Percentiles rank a stretch among this genome's conserved stretches.
Conservation (phyloP, 345 rosid species). For the Gossypium herbaceum region DNA sequence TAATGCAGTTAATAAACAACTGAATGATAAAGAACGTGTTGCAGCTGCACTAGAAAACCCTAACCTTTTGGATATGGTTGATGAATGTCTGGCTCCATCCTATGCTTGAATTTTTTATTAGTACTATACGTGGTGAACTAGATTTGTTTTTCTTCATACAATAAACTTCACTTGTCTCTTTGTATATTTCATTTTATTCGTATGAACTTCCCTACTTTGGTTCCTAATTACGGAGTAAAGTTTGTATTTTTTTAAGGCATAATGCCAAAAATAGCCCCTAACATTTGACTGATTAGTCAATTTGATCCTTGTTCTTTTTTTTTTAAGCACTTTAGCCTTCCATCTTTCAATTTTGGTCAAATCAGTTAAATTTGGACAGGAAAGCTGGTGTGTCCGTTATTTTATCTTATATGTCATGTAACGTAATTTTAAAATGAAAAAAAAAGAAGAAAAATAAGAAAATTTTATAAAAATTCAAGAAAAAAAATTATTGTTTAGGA, state of each 20-base stretch:
- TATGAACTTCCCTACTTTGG: background rate
- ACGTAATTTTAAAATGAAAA: too few species aligned
- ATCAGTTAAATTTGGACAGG: too few species aligned
- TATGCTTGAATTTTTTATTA: slow-evolving; percentile 32
- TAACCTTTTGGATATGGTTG: slow-evolving; percentile 81
- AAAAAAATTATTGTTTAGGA: too few species aligned
- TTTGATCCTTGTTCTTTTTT: too few species aligned
- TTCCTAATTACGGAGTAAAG: background rate
- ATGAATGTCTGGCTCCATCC: slow-evolving; percentile 74
- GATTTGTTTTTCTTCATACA: background rate
- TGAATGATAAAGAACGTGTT: slow-evolving; percentile 89
- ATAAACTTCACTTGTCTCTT: background rate
- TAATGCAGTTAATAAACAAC: slow-evolving; percentile 82
- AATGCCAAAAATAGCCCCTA: too few species aligned
- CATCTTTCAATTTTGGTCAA: too few species aligned
- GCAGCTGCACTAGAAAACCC: slow-evolving; percentile 97
- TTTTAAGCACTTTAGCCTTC: too few species aligned
- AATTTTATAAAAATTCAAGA: too few species aligned
- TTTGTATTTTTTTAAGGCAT: background rate
- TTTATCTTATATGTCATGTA: too few species aligned
- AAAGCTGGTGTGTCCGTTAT: too few species aligned
- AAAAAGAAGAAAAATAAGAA: too few species aligned
- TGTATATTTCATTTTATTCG: background rate
- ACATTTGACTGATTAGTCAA: too few species aligned
- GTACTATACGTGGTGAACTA: slow-evolving; percentile 2